phyloP scores from a whole-genome alignment of 139 green algal genomes.

The Closterium sp. region DNA sequence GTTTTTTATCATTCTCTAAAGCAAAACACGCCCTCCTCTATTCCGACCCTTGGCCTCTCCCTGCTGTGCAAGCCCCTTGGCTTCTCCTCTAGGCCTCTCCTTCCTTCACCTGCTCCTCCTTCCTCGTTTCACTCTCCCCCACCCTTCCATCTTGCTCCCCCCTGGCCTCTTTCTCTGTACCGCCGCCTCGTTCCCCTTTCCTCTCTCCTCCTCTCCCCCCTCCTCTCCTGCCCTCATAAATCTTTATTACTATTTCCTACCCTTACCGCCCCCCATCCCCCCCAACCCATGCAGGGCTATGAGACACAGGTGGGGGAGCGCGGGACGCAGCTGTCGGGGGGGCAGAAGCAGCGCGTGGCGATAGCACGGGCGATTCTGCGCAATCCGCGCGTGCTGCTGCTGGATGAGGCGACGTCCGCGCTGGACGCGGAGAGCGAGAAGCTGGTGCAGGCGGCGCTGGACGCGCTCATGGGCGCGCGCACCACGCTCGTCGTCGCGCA shows the following conservation, averaged over 20 bases:
- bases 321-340: conserved; percentile 68
- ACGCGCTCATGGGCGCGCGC: conserved; percentile 29
- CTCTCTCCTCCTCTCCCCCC: too few relatives aligned
- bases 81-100: too few relatives aligned
- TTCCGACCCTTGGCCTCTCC: too few relatives aligned
- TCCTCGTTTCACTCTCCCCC: background rate
- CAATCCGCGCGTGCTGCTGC: conserved; percentile 76
- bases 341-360: conserved; percentile 89
- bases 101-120: too few relatives aligned
- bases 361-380: conserved; percentile 87
- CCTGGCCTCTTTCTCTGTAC: background rate
- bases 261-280: background rate
- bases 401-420: conserved; percentile 84
- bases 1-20: too few relatives aligned
- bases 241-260: background rate
- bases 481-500: conserved; percentile 56
- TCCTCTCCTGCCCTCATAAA: too few relatives aligned
- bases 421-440: conserved; percentile 77
- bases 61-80: too few relatives aligned
- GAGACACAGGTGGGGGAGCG: conserved; percentile 53
- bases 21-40: too few relatives aligned
- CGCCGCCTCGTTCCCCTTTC: background rate
- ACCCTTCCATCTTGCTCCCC: background rate
- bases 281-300: conserved; percentile 21
- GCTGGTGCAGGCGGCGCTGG: conserved; percentile 50